Conservation (phyloP, 176 grass and related monocot genomes). For the Oryza nivara region DNA sequence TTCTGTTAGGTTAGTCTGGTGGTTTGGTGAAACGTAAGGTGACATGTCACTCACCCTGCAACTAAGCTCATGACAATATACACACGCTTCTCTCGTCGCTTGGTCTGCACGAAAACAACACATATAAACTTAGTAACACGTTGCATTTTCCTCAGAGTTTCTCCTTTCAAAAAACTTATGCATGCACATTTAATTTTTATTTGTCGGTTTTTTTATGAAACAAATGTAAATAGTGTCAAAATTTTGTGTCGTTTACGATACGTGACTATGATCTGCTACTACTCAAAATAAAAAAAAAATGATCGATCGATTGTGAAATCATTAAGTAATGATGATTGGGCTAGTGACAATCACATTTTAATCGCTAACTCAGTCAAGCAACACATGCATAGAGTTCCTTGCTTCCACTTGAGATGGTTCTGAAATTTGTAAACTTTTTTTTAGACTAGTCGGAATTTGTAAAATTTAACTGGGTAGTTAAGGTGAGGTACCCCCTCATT, state of each 20-base stretch:
- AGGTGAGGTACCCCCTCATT: background rate
- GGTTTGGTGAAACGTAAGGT: constrained; percentile 37
- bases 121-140: background rate
- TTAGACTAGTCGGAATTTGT: background rate
- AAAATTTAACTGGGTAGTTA: background rate
- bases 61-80: background rate
- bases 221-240: too few relatives aligned
- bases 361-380: background rate
- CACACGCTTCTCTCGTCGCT: constrained; percentile 19
- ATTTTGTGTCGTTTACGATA: background rate
- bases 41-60: constrained; percentile 21
- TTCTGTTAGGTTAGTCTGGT: background rate
- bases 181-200: too few relatives aligned
- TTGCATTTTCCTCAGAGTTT: background rate
- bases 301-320: background rate
- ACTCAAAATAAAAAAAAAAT: background rate
- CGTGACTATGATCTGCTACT: background rate
- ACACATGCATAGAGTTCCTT: background rate
- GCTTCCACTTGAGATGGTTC: background rate
- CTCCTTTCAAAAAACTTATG: too few relatives aligned
- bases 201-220: too few relatives aligned
- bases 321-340: background rate
- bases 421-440: background rate
- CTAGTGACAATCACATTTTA: background rate
- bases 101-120: constrained; percentile 28